These are phyloP conservation scores for Rhodocollybia butyracea DNA, from an alignment of 768 basidiomycete genomes.

Conservation along the genomic window DNA sequence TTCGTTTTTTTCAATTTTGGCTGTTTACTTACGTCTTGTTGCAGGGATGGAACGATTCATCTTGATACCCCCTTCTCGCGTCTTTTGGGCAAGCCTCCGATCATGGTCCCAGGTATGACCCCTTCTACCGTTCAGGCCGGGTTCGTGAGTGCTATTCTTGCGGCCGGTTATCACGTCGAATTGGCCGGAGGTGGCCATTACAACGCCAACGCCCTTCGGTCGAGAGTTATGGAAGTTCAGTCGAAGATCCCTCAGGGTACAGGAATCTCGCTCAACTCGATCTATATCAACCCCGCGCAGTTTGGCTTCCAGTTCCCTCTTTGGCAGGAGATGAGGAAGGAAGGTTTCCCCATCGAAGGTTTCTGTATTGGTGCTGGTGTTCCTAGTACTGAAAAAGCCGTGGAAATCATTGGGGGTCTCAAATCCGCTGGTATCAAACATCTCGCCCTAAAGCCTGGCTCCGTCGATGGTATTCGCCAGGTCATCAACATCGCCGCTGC, in stretches of 20 bases:
- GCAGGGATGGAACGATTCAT: constrained; percentile 90
- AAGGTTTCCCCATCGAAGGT: constrained; percentile 96
- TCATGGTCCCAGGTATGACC: constrained; percentile 99
- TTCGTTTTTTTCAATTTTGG: constrained; percentile 1
- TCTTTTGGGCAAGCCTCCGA: constrained; percentile 91
- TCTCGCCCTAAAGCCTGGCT: constrained; percentile 97
- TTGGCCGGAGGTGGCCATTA: constrained; percentile 98
- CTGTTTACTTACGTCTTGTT: constrained; percentile 12
- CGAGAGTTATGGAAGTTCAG: constrained; percentile 93
- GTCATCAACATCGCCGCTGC: constrained; percentile 93
- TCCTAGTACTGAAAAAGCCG: constrained; percentile 94
- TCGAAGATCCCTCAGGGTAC: constrained; percentile 80
- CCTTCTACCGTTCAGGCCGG: constrained; percentile 95
- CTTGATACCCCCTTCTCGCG: constrained; percentile 97
- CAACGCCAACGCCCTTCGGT: constrained; percentile 81
- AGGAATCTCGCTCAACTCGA: constrained; percentile 89
- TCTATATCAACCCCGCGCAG: constrained; percentile 98
- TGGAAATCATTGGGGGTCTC: constrained; percentile 89
- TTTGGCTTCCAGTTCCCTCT: constrained; percentile 96
- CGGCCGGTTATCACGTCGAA: constrained; percentile 95
- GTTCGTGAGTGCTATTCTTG: constrained; percentile 89
- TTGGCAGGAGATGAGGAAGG: constrained; percentile 96
- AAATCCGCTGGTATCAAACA: constrained; percentile 88
- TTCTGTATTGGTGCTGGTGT: constrained; percentile 99
- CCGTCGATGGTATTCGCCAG: constrained; percentile 95